phyloP scores from a whole-genome alignment of 164 flowering plant genomes.

The Hamamelis virginiana region DNA sequence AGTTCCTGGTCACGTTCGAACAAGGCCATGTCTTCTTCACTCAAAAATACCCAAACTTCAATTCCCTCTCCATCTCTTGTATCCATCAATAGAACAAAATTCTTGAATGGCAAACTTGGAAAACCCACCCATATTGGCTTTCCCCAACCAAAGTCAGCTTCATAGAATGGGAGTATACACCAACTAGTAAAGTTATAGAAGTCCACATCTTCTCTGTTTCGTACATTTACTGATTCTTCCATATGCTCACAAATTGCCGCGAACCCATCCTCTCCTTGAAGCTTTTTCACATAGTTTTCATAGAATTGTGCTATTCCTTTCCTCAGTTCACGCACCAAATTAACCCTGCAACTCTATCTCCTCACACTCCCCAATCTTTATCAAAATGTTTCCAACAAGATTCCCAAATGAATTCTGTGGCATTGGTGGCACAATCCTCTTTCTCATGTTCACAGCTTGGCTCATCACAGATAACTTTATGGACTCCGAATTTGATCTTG shows the following conservation, averaged over 20 bases:
- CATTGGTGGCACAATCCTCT: conserved; percentile 20
- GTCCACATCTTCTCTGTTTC: neutral
- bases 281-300: neutral
- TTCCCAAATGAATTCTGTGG: conserved; percentile 22
- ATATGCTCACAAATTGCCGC: neutral
- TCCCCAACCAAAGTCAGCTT: too few species aligned
- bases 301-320: neutral
- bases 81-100: neutral
- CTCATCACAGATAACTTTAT: neutral
- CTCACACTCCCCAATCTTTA: neutral
- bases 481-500: neutral
- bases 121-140: conserved; percentile 19
- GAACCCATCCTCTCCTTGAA: neutral
- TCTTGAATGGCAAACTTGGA: neutral
- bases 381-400: neutral
- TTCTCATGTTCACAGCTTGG: conserved; percentile 21
- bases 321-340: conserved; percentile 20
- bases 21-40: too few species aligned
- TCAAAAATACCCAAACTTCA: conserved; percentile 28
- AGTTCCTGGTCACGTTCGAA: conserved; percentile 15
- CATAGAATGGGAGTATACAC: conserved; percentile 23
- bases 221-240: neutral
- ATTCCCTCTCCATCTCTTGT: conserved; percentile 33
- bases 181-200: too few species aligned
- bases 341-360: neutral